phyloP scores from a whole-genome alignment of 805 yeast genomes.

The Ogataea pignaliae region DNA sequence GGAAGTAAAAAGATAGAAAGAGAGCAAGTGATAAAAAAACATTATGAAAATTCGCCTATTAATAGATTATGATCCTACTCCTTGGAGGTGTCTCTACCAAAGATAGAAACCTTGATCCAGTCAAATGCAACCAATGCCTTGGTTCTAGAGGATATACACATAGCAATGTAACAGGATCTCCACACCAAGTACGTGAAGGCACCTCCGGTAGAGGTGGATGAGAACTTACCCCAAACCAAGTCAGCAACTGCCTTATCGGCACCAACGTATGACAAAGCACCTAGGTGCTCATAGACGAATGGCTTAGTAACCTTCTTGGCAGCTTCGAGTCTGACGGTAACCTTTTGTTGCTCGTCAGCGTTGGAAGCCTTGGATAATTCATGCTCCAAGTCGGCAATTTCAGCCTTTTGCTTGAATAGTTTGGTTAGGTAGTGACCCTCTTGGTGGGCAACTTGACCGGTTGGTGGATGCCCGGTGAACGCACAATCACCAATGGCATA shows the following conservation, averaged over 20 bases:
- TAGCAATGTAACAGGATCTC: conserved; percentile 51
- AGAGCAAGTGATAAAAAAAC: background rate
- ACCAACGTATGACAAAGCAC: conserved; percentile 54
- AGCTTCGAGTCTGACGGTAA: conserved; percentile 34
- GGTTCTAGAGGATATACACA: conserved; percentile 51
- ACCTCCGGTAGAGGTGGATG: conserved; percentile 45
- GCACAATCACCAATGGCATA: conserved; percentile 55
- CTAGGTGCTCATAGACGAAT: conserved; percentile 46
- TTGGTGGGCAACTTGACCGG: conserved; percentile 57
- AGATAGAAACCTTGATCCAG: conserved; percentile 47
- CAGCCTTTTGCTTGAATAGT: conserved; percentile 40
- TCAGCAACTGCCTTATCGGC: conserved; percentile 56
- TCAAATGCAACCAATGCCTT: conserved; percentile 48
- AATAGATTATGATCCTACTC: conserved; percentile 26
- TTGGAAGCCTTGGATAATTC: conserved; percentile 35
- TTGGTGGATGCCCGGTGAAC: conserved; percentile 51
- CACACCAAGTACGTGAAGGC: conserved; percentile 50
- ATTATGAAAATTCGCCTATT: background rate
- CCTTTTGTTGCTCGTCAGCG: conserved; percentile 37
- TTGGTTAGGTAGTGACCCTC: conserved; percentile 45
- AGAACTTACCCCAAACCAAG: conserved; percentile 53
- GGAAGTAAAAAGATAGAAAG: background rate
- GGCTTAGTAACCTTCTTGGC: conserved; percentile 30
- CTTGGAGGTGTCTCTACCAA: conserved; percentile 53
- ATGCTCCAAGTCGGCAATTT: conserved; percentile 38